These are phyloP conservation scores for Barbarea vulgaris DNA, from an alignment of 345 rosid genomes.

Conservation along the genomic window DNA sequence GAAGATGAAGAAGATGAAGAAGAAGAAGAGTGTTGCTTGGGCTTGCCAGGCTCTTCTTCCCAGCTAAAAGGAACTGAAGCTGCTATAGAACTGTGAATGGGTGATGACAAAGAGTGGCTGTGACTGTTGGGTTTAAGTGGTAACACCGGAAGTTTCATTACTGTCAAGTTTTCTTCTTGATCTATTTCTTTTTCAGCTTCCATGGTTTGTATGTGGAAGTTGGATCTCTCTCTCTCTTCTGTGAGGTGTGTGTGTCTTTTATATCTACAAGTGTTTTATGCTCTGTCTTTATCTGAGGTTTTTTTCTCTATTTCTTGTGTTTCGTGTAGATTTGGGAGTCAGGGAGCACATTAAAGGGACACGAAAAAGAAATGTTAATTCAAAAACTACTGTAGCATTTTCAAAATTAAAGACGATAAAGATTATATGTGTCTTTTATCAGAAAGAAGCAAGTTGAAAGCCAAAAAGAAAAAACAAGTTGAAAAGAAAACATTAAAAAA, in stretches of 20 bases:
- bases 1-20: conserved; percentile 36
- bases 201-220: conserved; percentile 42
- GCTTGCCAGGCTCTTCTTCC: conserved; percentile 93
- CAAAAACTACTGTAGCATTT: conserved; percentile 5
- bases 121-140: conserved; percentile 29
- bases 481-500: background rate
- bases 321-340: conserved; percentile 41
- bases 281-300: conserved; percentile 5
- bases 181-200: conserved; percentile 41
- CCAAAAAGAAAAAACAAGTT: background rate
- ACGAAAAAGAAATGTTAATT: conserved; percentile 7
- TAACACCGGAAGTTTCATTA: conserved; percentile 49
- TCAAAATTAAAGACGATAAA: conserved; percentile 22
- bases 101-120: conserved; percentile 57
- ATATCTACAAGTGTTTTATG: conserved; percentile 27
- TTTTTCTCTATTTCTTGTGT: conserved; percentile 26
- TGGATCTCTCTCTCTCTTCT: conserved; percentile 22
- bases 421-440: conserved; percentile 10
- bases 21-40: conserved; percentile 48
- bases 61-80: conserved; percentile 85
- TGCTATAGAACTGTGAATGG: conserved; percentile 48
- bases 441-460: conserved; percentile 18
- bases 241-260: conserved; percentile 20
- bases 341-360: conserved; percentile 30
- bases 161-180: conserved; percentile 34